Conservation (phyloP, 441 rosid species). For the Adansonia rubrostipa region DNA sequence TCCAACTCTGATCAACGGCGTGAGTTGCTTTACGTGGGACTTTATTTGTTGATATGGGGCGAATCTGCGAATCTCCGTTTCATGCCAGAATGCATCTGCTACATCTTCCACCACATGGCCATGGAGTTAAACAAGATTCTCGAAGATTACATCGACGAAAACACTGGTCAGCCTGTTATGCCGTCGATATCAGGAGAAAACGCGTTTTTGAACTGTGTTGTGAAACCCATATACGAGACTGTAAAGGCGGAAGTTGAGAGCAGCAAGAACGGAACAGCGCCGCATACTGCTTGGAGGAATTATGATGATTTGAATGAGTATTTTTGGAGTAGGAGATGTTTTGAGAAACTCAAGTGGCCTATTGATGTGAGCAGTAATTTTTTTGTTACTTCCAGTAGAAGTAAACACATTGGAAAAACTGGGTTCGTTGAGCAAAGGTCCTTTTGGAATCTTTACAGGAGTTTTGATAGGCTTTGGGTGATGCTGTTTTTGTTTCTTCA, state of each 20-base stretch:
- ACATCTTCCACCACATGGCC: slow-evolving; percentile 83
- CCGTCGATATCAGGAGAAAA: slow-evolving; percentile 78
- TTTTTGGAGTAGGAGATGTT: slow-evolving; percentile 84
- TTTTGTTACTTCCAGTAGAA: slow-evolving; percentile 50
- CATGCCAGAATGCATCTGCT: slow-evolving; percentile 90
- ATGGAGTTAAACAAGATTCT: slow-evolving; percentile 79
- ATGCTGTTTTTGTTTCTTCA: slow-evolving; percentile 81
- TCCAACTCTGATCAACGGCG: slow-evolving; percentile 64
- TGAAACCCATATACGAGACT: slow-evolving; percentile 82
- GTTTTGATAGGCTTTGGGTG: slow-evolving; percentile 89
- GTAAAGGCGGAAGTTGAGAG: slow-evolving; percentile 60
- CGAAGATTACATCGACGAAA: slow-evolving; percentile 83
- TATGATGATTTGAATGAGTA: slow-evolving; percentile 92
- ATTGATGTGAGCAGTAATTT: slow-evolving; percentile 71
- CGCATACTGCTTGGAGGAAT: slow-evolving; percentile 85
- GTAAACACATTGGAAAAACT: slow-evolving; percentile 77
- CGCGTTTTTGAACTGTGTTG: slow-evolving; percentile 67
- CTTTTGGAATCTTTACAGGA: slow-evolving; percentile 75
- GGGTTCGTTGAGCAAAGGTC: slow-evolving; percentile 94
- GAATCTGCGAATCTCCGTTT: slow-evolving; percentile 83
- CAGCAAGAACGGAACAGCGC: slow-evolving; percentile 73
- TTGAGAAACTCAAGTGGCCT: slow-evolving; percentile 85
- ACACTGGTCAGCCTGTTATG: slow-evolving; percentile 78
- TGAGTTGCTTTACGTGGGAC: slow-evolving; percentile 74
- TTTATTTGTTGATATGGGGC: slow-evolving; percentile 85